phyloP scores from a whole-genome alignment of 2,329 filamentous ascomycete genomes.

The Phialophora chinensis region DNA sequence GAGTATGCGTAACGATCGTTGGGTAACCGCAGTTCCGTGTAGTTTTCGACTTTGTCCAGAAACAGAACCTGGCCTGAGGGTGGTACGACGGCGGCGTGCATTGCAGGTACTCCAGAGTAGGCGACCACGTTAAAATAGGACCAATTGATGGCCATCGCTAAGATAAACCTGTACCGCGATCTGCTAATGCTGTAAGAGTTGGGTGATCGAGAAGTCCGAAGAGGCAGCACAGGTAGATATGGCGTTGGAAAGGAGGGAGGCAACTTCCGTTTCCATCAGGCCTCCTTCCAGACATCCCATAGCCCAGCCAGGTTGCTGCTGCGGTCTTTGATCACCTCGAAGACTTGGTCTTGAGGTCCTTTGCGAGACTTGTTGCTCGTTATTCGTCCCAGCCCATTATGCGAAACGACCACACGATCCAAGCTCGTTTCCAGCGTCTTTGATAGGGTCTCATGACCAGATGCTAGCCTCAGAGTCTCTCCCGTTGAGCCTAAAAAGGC shows the following conservation, averaged over 20 bases:
- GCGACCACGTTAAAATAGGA: constrained; percentile 56
- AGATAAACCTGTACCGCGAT: constrained; percentile 7
- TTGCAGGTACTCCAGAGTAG: constrained; percentile 65
- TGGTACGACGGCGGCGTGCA: constrained; percentile 64
- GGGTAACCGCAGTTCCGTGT: constrained; percentile 60
- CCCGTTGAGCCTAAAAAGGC: constrained; percentile 25
- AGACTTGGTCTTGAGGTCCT: constrained; percentile 6
- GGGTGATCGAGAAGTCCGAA: background rate
- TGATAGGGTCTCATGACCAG: constrained; percentile 24
- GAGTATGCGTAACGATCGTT: constrained; percentile 66
- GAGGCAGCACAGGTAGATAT: background rate
- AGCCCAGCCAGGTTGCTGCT: constrained; percentile 25
- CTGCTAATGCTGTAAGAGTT: constrained; percentile 3
- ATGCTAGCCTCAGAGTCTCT: constrained; percentile 23
- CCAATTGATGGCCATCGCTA: constrained; percentile 17
- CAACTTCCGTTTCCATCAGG: constrained; percentile 5
- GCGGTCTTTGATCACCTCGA: constrained; percentile 36
- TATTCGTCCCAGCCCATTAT: constrained; percentile 29
- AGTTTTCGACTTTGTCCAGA: constrained; percentile 69
- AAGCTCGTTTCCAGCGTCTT: constrained; percentile 24
- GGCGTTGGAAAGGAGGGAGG: background rate
- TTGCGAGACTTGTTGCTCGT: background rate
- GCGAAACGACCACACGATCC: constrained; percentile 31
- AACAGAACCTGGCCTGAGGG: constrained; percentile 66
- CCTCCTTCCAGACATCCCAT: constrained; percentile 30